phyloP scores from a whole-genome alignment of 139 green algal genomes.

The Astrephomene gubernaculifera region DNA sequence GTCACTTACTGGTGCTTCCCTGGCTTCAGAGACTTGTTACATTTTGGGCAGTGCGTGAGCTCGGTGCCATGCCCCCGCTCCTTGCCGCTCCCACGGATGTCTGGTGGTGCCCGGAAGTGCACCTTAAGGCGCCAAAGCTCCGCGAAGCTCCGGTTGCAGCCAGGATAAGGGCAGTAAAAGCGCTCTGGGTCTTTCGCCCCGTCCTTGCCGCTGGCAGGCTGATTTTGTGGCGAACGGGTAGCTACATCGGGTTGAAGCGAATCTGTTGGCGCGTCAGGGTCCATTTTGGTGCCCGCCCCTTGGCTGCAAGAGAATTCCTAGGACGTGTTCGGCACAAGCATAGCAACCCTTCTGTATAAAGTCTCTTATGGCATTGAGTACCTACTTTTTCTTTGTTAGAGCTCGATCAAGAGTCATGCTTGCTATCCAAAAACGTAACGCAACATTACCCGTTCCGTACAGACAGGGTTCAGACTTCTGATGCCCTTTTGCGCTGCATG shows the following conservation, averaged over 20 bases:
- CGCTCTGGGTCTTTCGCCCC: slow-evolving; percentile 15
- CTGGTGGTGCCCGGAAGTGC: slow-evolving; percentile 80
- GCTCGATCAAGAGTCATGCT: background rate
- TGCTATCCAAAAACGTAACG: too few species aligned
- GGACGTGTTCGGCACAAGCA: background rate
- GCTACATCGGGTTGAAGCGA: background rate
- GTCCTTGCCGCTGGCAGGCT: background rate
- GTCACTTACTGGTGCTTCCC: slow-evolving; percentile 93
- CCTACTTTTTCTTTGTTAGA: background rate
- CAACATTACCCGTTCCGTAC: too few species aligned
- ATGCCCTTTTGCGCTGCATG: too few species aligned
- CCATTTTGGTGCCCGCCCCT: background rate
- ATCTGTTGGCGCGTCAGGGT: slow-evolving; percentile 12
- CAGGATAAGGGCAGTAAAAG: slow-evolving; percentile 54
- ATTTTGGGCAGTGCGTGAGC: slow-evolving; percentile 86
- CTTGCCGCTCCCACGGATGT: slow-evolving; percentile 85
- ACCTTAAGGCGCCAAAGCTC: slow-evolving; percentile 88
- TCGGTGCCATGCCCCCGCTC: slow-evolving; percentile 89
- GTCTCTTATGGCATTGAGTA: background rate
- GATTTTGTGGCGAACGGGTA: background rate
- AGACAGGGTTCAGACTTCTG: too few species aligned
- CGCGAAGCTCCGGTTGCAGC: slow-evolving; percentile 86
- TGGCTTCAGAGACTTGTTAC: slow-evolving; percentile 80
- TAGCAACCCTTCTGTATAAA: background rate
- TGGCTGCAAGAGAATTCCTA: slow-evolving; percentile 11